phyloP scores from a whole-genome alignment of 495 filamentous ascomycete species.

The Hypoxylon rickii region DNA sequence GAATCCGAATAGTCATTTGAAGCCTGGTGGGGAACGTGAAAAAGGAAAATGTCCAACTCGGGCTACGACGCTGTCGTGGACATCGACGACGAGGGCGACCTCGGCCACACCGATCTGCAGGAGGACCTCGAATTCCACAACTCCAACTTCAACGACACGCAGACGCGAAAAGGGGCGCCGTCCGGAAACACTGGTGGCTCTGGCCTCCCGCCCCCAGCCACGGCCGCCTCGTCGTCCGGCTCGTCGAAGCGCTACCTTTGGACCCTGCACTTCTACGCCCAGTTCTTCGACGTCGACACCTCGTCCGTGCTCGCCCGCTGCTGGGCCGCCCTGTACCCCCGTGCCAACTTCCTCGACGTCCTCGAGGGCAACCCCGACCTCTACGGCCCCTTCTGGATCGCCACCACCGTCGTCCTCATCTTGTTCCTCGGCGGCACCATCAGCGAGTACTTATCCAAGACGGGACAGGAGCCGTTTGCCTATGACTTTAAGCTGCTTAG shows the following conservation, averaged over 20 bases:
- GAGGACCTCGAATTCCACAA: constrained; percentile 99
- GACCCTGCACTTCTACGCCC: constrained; percentile 91
- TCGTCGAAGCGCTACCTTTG: constrained; percentile 86
- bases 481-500: constrained; percentile 89
- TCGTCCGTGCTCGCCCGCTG: constrained; percentile 82
- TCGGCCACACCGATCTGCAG: constrained; percentile 96
- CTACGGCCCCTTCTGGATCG: constrained; percentile 97
- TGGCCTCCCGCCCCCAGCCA: constrained; percentile 68
- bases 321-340: constrained; percentile 80
- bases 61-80: constrained; percentile 98
- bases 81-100: constrained; percentile 95
- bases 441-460: constrained; percentile 74
- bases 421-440: constrained; percentile 95
- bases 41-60: constrained; percentile 69
- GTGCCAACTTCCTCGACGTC: constrained; percentile 92
- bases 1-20: background rate
- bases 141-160: constrained; percentile 66
- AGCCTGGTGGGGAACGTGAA: background rate
- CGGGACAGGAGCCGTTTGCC: constrained; percentile 52
- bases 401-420: constrained; percentile 94
- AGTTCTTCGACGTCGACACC: constrained; percentile 98
- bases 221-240: constrained; percentile 47
- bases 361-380: constrained; percentile 97
- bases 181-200: constrained; percentile 39
- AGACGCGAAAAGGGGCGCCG: constrained; percentile 54